These are phyloP conservation scores for Podaxis pistillaris DNA, from an alignment of 768 basidiomycete species.

Conservation along the genomic window DNA sequence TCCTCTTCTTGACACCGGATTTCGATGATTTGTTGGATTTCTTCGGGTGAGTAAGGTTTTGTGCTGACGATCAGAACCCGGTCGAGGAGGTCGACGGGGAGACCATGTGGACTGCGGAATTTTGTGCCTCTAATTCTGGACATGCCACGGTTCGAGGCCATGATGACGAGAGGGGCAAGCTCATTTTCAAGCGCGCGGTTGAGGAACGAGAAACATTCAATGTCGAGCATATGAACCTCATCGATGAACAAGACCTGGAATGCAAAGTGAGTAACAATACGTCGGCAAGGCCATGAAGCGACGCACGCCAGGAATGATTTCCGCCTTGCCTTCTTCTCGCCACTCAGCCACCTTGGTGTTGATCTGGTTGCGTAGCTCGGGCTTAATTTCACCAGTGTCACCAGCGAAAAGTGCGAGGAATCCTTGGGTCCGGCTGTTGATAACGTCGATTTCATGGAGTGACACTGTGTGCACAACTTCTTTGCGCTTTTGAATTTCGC, in stretches of 20 bases:
- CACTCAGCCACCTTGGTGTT: slow-evolving; percentile 96
- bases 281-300: background rate
- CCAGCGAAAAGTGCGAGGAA: slow-evolving; percentile 94
- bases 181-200: slow-evolving; percentile 95
- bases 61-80: slow-evolving; percentile 96
- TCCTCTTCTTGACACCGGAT: slow-evolving; percentile 98
- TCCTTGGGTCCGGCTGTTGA: slow-evolving; percentile 97
- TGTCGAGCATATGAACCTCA: slow-evolving; percentile 99
- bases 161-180: slow-evolving; percentile 92
- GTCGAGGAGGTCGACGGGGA: slow-evolving; percentile 93
- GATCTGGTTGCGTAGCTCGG: slow-evolving; percentile 94
- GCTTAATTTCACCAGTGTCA: slow-evolving; percentile 98
- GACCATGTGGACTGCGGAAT: slow-evolving; percentile 90
- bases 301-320: slow-evolving; percentile 92
- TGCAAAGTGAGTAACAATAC: slow-evolving; percentile 1
- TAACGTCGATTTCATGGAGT: slow-evolving; percentile 98
- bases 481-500: slow-evolving; percentile 96
- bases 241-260: slow-evolving; percentile 94
- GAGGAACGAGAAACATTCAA: slow-evolving; percentile 98
- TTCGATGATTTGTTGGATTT: slow-evolving; percentile 88
- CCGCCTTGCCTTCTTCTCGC: slow-evolving; percentile 98
- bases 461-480: slow-evolving; percentile 98
- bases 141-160: slow-evolving; percentile 97
- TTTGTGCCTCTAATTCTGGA: slow-evolving; percentile 93
- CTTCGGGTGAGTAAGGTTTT: slow-evolving; percentile 76